Conservation (phyloP, 1,284 basidiomycete species). For the Cryptococcus neoformans region DNA sequence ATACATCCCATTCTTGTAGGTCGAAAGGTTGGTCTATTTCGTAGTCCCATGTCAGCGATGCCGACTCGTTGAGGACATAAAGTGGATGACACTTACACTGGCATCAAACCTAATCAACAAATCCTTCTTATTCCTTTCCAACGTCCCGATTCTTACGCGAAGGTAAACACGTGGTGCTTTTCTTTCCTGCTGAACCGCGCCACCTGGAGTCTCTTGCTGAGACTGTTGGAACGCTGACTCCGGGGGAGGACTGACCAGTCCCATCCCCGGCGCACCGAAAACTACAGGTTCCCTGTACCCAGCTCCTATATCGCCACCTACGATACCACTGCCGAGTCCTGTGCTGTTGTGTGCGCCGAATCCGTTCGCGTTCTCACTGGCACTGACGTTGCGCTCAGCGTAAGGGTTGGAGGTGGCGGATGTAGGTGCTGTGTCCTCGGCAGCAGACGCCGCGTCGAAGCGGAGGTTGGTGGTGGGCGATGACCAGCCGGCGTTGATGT, state of each 20-base stretch:
- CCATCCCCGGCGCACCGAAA: constrained; percentile 38
- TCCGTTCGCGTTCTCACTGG: too few species aligned
- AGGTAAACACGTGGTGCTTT: constrained; percentile 54
- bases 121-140: constrained; percentile 90
- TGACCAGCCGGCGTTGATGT: constrained; percentile 20
- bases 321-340: constrained; percentile 4
- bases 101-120: constrained; percentile 88
- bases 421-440: constrained; percentile 4
- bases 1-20: constrained; percentile 82
- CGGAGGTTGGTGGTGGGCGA: not conserved
- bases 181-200: not conserved
- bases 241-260: constrained; percentile 24
- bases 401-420: not conserved
- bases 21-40: constrained; percentile 80
- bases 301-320: constrained; percentile 1
- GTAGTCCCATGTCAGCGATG: not conserved
- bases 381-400: too few species aligned
- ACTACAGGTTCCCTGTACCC: constrained; percentile 35
- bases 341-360: too few species aligned
- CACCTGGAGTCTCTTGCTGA: not conserved
- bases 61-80: too few species aligned
- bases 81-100: constrained; percentile 63
- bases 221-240: not conserved
- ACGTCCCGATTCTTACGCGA: constrained; percentile 76
- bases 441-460: not conserved